Evolutionary conservation across 164 flowering plant genomes (phyloP).

Genomic region (Umbellularia californica): DNA sequence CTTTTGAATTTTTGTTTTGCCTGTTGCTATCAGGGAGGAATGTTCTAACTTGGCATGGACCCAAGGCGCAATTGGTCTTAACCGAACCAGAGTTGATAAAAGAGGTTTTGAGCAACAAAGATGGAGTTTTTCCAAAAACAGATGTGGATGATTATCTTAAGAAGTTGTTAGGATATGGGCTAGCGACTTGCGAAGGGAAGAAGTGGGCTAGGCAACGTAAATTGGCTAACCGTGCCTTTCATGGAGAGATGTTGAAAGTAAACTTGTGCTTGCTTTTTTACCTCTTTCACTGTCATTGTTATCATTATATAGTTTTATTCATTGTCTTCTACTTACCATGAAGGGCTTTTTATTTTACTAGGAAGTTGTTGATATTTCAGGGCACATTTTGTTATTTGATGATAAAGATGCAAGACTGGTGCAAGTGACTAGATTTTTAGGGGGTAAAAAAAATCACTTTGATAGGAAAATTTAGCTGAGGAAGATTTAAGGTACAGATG

Average conservation of each 20-base stretch:
- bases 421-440: no score
- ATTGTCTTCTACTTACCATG: no score
- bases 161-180: conserved; percentile 37
- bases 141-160: conserved; percentile 7
- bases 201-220: conserved; percentile 29
- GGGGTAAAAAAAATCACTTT: no score
- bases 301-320: no score
- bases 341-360: no score
- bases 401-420: no score
- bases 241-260: conserved; percentile 38
- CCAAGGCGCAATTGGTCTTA: conserved; percentile 19
- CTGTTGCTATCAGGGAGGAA: conserved; percentile 19
- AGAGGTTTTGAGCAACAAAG: conserved; percentile 27
- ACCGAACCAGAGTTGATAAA: conserved; percentile 29
- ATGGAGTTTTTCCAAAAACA: conserved; percentile 21
- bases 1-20: background rate
- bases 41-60: conserved; percentile 29
- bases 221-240: conserved; percentile 35
- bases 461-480: no score
- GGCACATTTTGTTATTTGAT: no score
- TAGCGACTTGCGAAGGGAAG: conserved; percentile 28
- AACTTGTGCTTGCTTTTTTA: background rate
- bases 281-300: background rate
- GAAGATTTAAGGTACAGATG: no score
- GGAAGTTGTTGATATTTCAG: no score